A percentile compares a stretch with the other conserved stretches of the same genome.
Evolutionary conservation across 768 basidiomycete species (phyloP).

Genomic region (Amanita molliuscula): DNA sequence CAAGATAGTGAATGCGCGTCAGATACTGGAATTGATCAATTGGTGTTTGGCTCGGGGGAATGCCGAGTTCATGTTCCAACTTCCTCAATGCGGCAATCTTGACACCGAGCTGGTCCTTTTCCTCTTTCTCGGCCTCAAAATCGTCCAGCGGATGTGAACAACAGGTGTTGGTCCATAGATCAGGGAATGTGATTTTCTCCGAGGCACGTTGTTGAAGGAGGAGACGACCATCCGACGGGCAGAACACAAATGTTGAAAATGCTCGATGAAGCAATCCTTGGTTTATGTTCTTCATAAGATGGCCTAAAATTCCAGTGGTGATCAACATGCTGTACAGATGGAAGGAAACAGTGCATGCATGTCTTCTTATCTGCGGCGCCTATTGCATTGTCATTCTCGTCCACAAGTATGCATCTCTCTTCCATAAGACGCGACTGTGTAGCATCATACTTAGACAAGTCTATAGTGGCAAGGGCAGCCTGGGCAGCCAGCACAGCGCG

Average conservation of each 20-base stretch:
- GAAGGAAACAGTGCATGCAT: conserved; percentile 41
- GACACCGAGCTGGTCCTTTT: conserved; percentile 73
- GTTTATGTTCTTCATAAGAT: conserved; percentile 95
- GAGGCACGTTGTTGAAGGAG: conserved; percentile 90
- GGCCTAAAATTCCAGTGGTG: conserved; percentile 42
- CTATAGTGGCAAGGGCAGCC: conserved; percentile 60
- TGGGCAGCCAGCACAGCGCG: conserved; percentile 54
- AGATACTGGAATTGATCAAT: conserved; percentile 87
- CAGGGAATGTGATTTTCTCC: conserved; percentile 99
- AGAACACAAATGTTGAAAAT: conserved; percentile 95
- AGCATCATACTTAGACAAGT: conserved; percentile 78
- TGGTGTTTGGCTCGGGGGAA: conserved; percentile 67
- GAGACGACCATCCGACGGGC: conserved; percentile 87
- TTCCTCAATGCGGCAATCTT: conserved; percentile 89
- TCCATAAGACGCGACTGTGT: conserved; percentile 95
- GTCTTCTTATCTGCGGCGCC: conserved; percentile 94
- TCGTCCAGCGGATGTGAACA: conserved; percentile 96
- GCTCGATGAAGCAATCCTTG: conserved; percentile 93
- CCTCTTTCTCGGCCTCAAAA: conserved; percentile 74
- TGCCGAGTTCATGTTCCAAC: conserved; percentile 93
- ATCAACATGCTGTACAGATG: background rate
- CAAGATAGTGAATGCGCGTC: conserved; percentile 94
- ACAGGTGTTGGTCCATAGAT: conserved; percentile 99
- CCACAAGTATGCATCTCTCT: conserved; percentile 87
- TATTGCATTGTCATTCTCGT: conserved; percentile 75